Percentiles rank a stretch among this genome's conserved stretches.
Evolutionary conservation across 768 basidiomycete species (phyloP).

Genomic region (Lactarius psammicola): DNA sequence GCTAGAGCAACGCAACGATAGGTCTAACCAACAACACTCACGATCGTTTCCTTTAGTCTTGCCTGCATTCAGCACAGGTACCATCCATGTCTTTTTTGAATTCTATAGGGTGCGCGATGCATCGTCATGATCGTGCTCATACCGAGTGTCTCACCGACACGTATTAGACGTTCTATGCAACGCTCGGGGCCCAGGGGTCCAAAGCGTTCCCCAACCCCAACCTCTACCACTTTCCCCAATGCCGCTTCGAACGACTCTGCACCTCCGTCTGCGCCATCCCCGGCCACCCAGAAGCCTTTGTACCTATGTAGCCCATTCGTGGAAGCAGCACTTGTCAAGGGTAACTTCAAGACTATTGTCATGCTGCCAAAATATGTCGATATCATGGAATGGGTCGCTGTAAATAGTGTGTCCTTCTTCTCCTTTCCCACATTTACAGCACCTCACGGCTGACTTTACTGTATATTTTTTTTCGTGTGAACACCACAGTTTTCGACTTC

Average conservation of each 20-base stretch:
- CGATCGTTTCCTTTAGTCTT: background rate
- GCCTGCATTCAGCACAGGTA: slow-evolving; percentile 1
- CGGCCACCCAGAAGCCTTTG: slow-evolving; percentile 58
- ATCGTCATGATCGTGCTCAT: slow-evolving; percentile 6
- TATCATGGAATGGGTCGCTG: slow-evolving; percentile 96
- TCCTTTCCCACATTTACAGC: slow-evolving; percentile 33
- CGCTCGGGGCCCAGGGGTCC: slow-evolving; percentile 59
- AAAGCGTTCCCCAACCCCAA: slow-evolving; percentile 74
- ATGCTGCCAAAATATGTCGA: slow-evolving; percentile 94
- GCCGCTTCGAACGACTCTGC: slow-evolving; percentile 34
- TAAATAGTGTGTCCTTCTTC: slow-evolving; percentile 68
- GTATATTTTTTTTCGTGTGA: slow-evolving; percentile 15
- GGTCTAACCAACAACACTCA: background rate
- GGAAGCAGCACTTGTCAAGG: slow-evolving; percentile 93
- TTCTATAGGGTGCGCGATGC: slow-evolving; percentile 60
- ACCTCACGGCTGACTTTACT: background rate
- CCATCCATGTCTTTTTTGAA: slow-evolving; percentile 77
- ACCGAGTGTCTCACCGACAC: slow-evolving; percentile 4
- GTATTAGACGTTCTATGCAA: slow-evolving; percentile 67
- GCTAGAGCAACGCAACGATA: background rate
- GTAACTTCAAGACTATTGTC: slow-evolving; percentile 98
- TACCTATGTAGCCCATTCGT: slow-evolving; percentile 95
- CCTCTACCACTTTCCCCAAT: slow-evolving; percentile 57
- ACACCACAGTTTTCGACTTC: slow-evolving; percentile 82
- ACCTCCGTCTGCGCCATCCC: slow-evolving; percentile 43